Evolutionary conservation across 768 basidiomycete genomes (phyloP).

Genomic region (Tylopilus sp.): DNA sequence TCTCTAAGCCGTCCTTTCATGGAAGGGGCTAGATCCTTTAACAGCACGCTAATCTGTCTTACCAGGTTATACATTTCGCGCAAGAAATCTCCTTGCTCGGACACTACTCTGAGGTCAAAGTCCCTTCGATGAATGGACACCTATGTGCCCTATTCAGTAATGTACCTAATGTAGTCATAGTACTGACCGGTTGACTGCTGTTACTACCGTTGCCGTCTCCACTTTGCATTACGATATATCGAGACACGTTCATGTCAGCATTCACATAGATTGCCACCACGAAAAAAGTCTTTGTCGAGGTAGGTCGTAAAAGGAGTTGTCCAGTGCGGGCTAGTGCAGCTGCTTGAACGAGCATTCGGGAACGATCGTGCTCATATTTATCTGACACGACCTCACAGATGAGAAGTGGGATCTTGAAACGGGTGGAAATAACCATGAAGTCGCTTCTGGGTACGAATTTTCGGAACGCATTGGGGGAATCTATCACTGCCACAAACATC

Average conservation of each 20-base stretch:
- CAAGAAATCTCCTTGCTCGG: neutral
- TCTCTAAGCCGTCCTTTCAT: neutral
- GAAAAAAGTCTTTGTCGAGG: neutral
- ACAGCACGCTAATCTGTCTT: neutral
- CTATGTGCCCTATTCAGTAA: too few species aligned
- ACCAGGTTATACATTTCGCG: neutral
- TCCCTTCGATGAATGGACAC: neutral
- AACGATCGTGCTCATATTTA: neutral
- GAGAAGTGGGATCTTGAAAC: neutral
- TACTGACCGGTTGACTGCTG: too few species aligned
- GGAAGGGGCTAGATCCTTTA: neutral
- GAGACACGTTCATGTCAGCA: neutral
- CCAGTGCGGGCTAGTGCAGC: neutral
- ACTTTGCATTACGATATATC: neutral
- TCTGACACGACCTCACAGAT: neutral
- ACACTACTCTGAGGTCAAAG: neutral
- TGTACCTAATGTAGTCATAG: too few species aligned
- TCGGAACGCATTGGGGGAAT: neutral
- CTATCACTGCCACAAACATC: neutral
- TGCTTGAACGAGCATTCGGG: neutral
- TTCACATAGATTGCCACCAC: neutral
- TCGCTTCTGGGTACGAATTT: neutral
- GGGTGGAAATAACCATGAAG: neutral
- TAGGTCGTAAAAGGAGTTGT: neutral
- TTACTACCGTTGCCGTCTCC: neutral